A percentile compares a stretch with the other conserved stretches of the same genome.
Evolutionary conservation across 2,329 filamentous ascomycete genomes (phyloP).

Genomic region (Torrubiella hemipterigena): DNA sequence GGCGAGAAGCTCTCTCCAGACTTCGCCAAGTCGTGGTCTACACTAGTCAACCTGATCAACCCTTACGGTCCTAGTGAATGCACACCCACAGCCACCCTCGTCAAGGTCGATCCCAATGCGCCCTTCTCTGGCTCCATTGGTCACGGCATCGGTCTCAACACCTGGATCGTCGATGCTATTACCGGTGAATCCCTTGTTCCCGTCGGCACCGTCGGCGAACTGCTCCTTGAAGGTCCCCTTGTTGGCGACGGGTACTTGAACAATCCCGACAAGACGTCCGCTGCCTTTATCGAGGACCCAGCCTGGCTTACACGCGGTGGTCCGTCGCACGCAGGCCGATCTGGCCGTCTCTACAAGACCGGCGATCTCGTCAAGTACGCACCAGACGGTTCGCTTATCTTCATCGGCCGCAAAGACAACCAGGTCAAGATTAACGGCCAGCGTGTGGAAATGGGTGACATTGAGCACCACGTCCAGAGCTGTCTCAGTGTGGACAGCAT

Average conservation of each 20-base stretch:
- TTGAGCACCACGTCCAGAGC: slow-evolving; percentile 8
- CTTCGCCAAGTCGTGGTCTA: slow-evolving; percentile 5
- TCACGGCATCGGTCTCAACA: slow-evolving; percentile 1
- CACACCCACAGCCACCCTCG: slow-evolving; percentile 13
- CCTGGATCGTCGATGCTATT: slow-evolving; percentile 10
- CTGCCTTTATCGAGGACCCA: slow-evolving; percentile 9
- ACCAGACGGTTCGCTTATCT: slow-evolving; percentile 8
- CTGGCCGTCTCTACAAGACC: slow-evolving; percentile 7
- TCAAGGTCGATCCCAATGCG: background rate
- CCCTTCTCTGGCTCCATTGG: slow-evolving; percentile 1
- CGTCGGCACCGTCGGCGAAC: slow-evolving; percentile 14
- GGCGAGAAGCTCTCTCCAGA: slow-evolving; percentile 20
- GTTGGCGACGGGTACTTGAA: slow-evolving; percentile 37
- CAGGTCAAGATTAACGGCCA: slow-evolving; percentile 14
- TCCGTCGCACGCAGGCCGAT: background rate
- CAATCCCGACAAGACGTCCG: slow-evolving; percentile 14
- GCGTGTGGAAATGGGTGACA: slow-evolving; percentile 11
- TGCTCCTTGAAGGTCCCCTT: slow-evolving; percentile 25
- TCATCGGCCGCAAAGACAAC: slow-evolving; percentile 10
- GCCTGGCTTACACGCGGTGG: slow-evolving; percentile 1
- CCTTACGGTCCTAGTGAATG: slow-evolving; percentile 29
- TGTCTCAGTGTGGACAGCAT: slow-evolving; percentile 4
- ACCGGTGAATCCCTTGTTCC: slow-evolving; percentile 9
- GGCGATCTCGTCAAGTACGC: slow-evolving; percentile 9
- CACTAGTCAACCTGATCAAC: slow-evolving; percentile 22